Evolutionary conservation across 2,329 filamentous ascomycete genomes (phyloP).

Genomic region (Coniella lustricola): DNA sequence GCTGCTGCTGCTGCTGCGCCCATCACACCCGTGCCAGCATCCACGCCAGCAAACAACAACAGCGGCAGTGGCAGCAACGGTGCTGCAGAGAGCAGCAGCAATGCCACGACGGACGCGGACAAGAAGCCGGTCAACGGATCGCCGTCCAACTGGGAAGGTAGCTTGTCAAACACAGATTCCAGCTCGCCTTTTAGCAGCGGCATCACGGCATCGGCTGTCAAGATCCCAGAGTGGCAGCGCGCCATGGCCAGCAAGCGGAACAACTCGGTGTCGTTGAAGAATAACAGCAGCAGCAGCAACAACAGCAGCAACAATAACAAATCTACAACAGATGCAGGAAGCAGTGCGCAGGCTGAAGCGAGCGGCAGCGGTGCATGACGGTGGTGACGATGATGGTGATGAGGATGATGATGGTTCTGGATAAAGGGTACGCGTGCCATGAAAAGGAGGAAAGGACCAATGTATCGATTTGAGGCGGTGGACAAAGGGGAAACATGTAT

Average conservation of each 20-base stretch:
- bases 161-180: slow-evolving; percentile 27
- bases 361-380: slow-evolving; percentile 11
- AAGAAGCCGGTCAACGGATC: slow-evolving; percentile 26
- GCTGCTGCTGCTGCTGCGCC: slow-evolving; percentile 15
- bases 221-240: slow-evolving; percentile 76
- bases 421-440: too few relatives aligned
- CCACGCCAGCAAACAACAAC: slow-evolving; percentile 13
- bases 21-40: slow-evolving; percentile 19
- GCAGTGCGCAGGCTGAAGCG: slow-evolving; percentile 12
- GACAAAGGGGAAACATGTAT: too few relatives aligned
- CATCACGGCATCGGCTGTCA: slow-evolving; percentile 48
- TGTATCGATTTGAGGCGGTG: too few relatives aligned
- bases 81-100: slow-evolving; percentile 19
- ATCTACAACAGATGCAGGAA: slow-evolving; percentile 5
- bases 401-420: too few relatives aligned
- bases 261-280: slow-evolving; percentile 16
- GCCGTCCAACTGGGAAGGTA: slow-evolving; percentile 23
- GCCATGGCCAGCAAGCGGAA: slow-evolving; percentile 52
- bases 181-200: slow-evolving; percentile 43
- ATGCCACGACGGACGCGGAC: slow-evolving; percentile 22
- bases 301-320: neutral
- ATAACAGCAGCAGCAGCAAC: slow-evolving; percentile 4
- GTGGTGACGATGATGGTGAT: too few relatives aligned
- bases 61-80: too few relatives aligned
- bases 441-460: too few relatives aligned